Conservation (phyloP, 2,329 filamentous ascomycete genomes). For the Calonectria pteridis region DNA sequence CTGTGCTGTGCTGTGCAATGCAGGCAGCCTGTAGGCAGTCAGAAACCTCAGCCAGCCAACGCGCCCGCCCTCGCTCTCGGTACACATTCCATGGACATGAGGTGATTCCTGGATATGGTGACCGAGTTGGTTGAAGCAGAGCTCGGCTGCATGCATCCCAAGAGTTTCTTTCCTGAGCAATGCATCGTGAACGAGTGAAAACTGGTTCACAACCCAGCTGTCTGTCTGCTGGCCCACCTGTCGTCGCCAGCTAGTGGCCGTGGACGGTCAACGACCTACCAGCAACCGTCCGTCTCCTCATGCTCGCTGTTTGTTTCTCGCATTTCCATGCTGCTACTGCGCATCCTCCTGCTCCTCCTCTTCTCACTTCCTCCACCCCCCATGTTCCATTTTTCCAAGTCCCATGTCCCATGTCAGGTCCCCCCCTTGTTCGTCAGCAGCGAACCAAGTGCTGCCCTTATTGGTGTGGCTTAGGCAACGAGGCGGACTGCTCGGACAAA, state of each 20-base stretch:
- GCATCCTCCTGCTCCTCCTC: no score
- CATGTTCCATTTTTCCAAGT: constrained; percentile 3
- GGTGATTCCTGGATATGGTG: background rate
- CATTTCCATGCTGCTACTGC: no score
- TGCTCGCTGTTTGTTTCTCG: background rate
- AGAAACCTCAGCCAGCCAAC: background rate
- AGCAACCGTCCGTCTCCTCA: background rate
- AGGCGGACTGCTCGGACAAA: constrained; percentile 40
- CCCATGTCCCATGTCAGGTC: constrained; percentile 8
- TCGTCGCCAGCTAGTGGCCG: background rate
- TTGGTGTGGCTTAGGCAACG: constrained; percentile 45
- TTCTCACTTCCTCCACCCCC: background rate
- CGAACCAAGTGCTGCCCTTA: constrained; percentile 30
- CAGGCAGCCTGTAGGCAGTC: background rate
- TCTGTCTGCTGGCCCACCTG: background rate
- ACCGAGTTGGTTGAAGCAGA: background rate
- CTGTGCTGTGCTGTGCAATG: background rate
- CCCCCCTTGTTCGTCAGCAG: background rate
- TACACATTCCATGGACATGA: background rate
- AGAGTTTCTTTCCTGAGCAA: constrained; percentile 3
- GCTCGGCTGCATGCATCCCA: background rate
- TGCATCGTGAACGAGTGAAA: background rate
- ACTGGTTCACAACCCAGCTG: background rate
- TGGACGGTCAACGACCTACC: background rate
- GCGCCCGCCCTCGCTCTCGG: background rate